Percentiles rank a stretch among this genome's conserved stretches.
phyloP scores from a whole-genome alignment of 2,329 filamentous ascomycete genomes.

The Pezizomycotina sp. region DNA sequence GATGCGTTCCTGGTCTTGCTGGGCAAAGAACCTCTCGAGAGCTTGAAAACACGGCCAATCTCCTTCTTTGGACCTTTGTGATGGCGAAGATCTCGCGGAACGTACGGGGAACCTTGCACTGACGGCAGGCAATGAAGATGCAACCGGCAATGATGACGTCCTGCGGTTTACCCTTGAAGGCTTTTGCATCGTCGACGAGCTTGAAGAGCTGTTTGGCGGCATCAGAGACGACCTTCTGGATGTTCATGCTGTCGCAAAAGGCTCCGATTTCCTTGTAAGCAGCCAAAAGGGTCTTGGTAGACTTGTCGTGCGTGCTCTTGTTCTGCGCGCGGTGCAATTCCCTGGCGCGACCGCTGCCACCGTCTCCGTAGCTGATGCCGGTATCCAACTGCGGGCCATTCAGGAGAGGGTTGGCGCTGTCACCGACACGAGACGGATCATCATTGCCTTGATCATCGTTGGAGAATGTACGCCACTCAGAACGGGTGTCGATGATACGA shows the following conservation, averaged over 20 bases:
- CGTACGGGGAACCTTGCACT: slow-evolving; percentile 69
- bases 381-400: slow-evolving; percentile 83
- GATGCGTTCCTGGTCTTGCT: slow-evolving; percentile 46
- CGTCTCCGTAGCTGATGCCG: slow-evolving; percentile 67
- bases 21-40: slow-evolving; percentile 72
- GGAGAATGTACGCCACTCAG: slow-evolving; percentile 96
- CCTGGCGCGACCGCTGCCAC: slow-evolving; percentile 48
- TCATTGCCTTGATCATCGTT: slow-evolving; percentile 96
- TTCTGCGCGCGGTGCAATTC: slow-evolving; percentile 74
- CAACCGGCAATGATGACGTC: slow-evolving; percentile 90
- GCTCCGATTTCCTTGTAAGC: slow-evolving; percentile 79
- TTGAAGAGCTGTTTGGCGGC: slow-evolving; percentile 93
- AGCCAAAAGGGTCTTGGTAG: slow-evolving; percentile 60
- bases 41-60: slow-evolving; percentile 90
- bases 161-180: slow-evolving; percentile 88
- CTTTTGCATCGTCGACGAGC: slow-evolving; percentile 76
- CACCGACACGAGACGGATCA: slow-evolving; percentile 94
- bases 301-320: slow-evolving; percentile 64
- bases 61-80: slow-evolving; percentile 96
- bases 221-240: slow-evolving; percentile 66
- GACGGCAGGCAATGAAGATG: slow-evolving; percentile 93
- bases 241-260: slow-evolving; percentile 69
- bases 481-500: slow-evolving; percentile 85
- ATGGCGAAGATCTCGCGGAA: slow-evolving; percentile 90
- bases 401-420: slow-evolving; percentile 74